Evolutionary conservation across 371 early-diverging fungal species (phyloP).

Genomic region (Apophysomyces ossiformis): DNA sequence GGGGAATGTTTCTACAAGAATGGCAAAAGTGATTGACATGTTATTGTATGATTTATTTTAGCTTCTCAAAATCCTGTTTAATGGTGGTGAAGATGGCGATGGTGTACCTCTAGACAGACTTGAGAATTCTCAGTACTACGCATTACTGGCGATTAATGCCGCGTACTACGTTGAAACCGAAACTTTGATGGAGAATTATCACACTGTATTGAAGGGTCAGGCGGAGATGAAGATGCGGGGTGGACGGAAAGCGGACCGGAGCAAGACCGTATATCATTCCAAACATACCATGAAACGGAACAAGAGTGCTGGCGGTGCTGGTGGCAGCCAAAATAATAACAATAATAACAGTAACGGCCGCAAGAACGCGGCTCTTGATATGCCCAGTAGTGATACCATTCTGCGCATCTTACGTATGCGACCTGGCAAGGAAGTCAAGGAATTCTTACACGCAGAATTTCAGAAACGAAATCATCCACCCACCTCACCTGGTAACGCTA

Average conservation of each 20-base stretch:
- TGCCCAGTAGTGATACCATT: conserved; percentile 59
- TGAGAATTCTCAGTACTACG: conserved; percentile 77
- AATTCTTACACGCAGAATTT: conserved; percentile 47
- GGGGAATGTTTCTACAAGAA: no score
- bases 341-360: background rate
- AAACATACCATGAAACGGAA: conserved; percentile 40
- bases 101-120: conserved; percentile 75
- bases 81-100: conserved; percentile 87
- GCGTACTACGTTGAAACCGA: conserved; percentile 68
- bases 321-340: no score
- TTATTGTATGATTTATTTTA: conserved; percentile 29
- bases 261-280: conserved; percentile 49
- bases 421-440: conserved; percentile 46
- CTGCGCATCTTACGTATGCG: conserved; percentile 61
- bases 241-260: conserved; percentile 46
- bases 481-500: background rate
- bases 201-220: conserved; percentile 46
- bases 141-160: conserved; percentile 62
- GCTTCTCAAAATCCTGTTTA: conserved; percentile 83
- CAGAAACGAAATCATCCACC: conserved; percentile 44
- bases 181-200: conserved; percentile 67
- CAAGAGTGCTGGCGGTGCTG: conserved; percentile 17
- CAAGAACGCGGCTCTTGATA: conserved; percentile 33
- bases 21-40: no score
- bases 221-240: conserved; percentile 40